phyloP scores from a whole-genome alignment of 1,139 yeast species.

The Candida dubliniensis region DNA sequence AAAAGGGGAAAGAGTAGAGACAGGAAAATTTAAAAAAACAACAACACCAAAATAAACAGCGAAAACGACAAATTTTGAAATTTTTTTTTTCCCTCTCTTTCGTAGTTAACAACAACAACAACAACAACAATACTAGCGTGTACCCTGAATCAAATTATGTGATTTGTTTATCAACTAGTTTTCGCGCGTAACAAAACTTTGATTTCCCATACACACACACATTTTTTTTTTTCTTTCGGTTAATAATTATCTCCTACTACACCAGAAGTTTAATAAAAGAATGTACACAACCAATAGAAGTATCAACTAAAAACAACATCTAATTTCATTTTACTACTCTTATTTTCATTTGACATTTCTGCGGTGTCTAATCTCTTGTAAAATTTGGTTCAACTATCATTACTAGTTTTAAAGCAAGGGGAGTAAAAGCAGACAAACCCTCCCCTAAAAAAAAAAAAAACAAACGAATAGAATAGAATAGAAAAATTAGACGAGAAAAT shows the following conservation, averaged over 20 bases:
- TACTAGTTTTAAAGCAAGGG: too few species aligned
- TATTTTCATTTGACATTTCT: too few species aligned
- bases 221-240: background rate
- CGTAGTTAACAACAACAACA: too few species aligned
- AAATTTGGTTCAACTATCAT: too few species aligned
- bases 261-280: background rate
- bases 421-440: too few species aligned
- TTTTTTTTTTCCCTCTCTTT: background rate
- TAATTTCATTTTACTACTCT: too few species aligned
- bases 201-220: background rate
- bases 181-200: background rate
- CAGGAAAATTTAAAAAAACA: background rate
- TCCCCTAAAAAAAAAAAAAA: too few species aligned
- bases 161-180: background rate
- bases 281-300: background rate
- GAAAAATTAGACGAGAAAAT: too few species aligned
- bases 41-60: background rate
- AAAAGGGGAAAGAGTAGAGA: background rate
- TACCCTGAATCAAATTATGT: background rate
- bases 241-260: background rate
- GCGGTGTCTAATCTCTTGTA: too few species aligned
- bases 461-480: too few species aligned
- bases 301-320: background rate
- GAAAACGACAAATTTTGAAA: background rate
- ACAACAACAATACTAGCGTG: too few species aligned